These are phyloP conservation scores for Anthostomella pinea DNA, from an alignment of 2,329 filamentous ascomycete species.

Conservation along the genomic window DNA sequence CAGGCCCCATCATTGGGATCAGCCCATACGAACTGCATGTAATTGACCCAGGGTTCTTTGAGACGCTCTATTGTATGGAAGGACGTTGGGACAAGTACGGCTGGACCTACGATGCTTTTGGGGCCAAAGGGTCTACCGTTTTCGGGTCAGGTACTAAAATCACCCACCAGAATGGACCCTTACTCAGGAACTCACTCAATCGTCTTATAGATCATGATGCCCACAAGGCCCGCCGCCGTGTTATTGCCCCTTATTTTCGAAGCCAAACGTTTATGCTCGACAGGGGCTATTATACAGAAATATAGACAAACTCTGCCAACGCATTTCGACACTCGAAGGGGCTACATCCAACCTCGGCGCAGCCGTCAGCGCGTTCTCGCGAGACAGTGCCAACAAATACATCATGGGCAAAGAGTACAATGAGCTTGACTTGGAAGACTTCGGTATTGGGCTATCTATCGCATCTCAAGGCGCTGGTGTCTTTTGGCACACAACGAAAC, in stretches of 20 bases:
- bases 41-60: conserved; percentile 8
- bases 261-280: neutral
- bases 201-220: conserved; percentile 4
- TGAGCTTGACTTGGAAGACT: conserved; percentile 4
- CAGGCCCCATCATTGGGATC: conserved; percentile 16
- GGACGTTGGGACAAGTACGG: conserved; percentile 11
- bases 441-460: conserved; percentile 3
- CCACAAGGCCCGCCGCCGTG: conserved; percentile 1
- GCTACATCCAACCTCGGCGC: conserved; percentile 4
- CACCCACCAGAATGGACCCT: no score
- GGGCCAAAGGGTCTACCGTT: conserved; percentile 3
- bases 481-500: conserved; percentile 3
- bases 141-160: conserved; percentile 6
- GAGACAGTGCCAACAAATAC: conserved; percentile 8
- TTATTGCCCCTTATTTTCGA: conserved; percentile 6
- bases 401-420: conserved; percentile 4
- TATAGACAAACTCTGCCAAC: conserved; percentile 1
- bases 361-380: conserved; percentile 9
- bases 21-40: conserved; percentile 14
- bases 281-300: conserved; percentile 1
- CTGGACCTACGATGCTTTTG: conserved; percentile 12
- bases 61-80: conserved; percentile 9
- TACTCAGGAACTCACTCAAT: no score
- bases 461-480: conserved; percentile 1
- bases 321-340: conserved; percentile 1